phyloP scores from a whole-genome alignment of 2,329 filamentous ascomycete species.

The Xylaria sp. region DNA sequence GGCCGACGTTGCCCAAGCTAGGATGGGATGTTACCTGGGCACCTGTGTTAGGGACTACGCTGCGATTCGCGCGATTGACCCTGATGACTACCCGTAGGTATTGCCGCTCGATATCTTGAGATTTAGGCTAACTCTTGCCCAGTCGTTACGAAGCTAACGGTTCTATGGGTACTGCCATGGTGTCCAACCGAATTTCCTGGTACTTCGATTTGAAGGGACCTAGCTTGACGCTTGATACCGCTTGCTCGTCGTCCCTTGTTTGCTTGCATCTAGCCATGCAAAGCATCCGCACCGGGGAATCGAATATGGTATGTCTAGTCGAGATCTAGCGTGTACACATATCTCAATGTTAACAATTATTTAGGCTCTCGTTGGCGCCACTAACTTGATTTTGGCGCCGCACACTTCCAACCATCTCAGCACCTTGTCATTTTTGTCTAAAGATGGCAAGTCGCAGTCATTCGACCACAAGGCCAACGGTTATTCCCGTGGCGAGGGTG shows the following conservation, averaged over 20 bases:
- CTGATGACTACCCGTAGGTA: conserved; percentile 50
- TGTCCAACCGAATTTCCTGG: conserved; percentile 53
- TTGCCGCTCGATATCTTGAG: not conserved
- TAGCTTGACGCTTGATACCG: conserved; percentile 56
- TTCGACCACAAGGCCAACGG: conserved; percentile 47
- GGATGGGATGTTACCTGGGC: conserved; percentile 50
- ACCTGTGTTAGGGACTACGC: conserved; percentile 47
- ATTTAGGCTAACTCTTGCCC: conserved; percentile 12
- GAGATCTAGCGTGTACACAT: not conserved
- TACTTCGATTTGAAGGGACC: conserved; percentile 54
- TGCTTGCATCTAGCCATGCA: conserved; percentile 54
- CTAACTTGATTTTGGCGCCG: conserved; percentile 47
- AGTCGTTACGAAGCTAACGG: conserved; percentile 47
- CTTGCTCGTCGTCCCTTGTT: conserved; percentile 54
- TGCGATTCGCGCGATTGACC: conserved; percentile 46
- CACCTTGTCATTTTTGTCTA: conserved; percentile 45
- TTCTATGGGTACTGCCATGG: conserved; percentile 48
- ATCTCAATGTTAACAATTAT: conserved; percentile 24
- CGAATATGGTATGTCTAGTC: conserved; percentile 41
- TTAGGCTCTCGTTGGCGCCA: conserved; percentile 46
- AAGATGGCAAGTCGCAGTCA: conserved; percentile 45
- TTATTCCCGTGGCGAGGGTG: conserved; percentile 60
- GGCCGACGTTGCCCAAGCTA: conserved; percentile 42
- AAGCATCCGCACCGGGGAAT: conserved; percentile 51
- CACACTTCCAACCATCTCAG: conserved; percentile 48